phyloP scores from a whole-genome alignment of 2,329 filamentous ascomycete genomes.

The Neophaeococcomyces aloes region DNA sequence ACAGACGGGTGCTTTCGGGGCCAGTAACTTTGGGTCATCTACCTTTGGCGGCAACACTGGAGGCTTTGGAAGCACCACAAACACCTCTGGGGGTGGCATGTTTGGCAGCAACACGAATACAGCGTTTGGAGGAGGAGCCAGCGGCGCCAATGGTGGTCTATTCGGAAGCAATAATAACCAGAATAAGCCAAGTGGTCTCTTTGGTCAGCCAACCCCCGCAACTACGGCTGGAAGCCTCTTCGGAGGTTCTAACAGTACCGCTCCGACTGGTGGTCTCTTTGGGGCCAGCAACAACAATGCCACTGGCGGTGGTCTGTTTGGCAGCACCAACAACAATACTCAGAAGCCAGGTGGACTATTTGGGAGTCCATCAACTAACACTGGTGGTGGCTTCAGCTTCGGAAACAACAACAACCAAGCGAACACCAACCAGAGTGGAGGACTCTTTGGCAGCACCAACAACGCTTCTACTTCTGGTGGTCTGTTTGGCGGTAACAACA shows the following conservation, averaged over 20 bases:
- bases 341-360: no score
- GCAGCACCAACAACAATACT: conserved; percentile 22
- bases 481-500: conserved; percentile 30
- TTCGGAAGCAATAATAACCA: no score
- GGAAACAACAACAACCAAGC: conserved; percentile 34
- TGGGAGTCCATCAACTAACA: no score
- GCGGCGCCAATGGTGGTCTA: conserved; percentile 16
- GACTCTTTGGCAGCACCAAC: conserved; percentile 25
- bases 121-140: no score
- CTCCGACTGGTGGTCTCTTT: conserved; percentile 33
- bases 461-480: conserved; percentile 28
- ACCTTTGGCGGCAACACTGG: conserved; percentile 28
- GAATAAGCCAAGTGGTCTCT: no score
- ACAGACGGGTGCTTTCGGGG: no score
- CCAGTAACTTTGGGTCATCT: no score
- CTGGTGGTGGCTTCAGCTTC: conserved; percentile 28
- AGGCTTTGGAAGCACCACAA: conserved; percentile 13
- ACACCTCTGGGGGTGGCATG: conserved; percentile 33
- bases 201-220: conserved; percentile 24
- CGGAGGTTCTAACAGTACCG: conserved; percentile 29
- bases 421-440: conserved; percentile 22
- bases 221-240: conserved; percentile 30
- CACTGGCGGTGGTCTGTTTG: conserved; percentile 18
- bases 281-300: conserved; percentile 33
- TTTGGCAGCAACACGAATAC: conserved; percentile 33